Conservation (phyloP, 805 yeast species). For the Spathaspora boniae region DNA sequence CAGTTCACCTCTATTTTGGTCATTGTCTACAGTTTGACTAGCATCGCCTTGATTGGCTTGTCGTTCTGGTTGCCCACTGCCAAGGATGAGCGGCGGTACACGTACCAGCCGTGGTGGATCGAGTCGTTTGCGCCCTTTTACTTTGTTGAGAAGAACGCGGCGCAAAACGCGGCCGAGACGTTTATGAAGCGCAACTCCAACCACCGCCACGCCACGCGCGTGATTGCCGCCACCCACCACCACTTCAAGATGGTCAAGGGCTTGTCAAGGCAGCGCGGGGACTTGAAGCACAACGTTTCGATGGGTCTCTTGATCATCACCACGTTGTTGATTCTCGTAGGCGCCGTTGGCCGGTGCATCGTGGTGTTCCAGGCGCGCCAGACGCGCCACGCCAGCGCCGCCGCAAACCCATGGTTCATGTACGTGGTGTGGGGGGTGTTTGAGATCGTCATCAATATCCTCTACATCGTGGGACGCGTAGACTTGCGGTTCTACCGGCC, state of each 20-base stretch:
- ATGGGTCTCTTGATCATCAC: constrained; percentile 45
- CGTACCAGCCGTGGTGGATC: constrained; percentile 80
- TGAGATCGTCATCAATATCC: constrained; percentile 54
- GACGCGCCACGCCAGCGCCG: constrained; percentile 11
- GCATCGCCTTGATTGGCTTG: constrained; percentile 45
- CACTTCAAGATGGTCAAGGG: constrained; percentile 36
- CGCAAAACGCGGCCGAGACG: constrained; percentile 44
- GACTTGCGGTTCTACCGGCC: constrained; percentile 82
- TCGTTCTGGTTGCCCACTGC: constrained; percentile 57
- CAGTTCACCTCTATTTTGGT: constrained; percentile 29
- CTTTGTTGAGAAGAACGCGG: constrained; percentile 55
- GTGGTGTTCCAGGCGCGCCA: constrained; percentile 19
- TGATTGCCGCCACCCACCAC: constrained; percentile 57
- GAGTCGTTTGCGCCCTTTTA: constrained; percentile 58
- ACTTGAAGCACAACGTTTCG: constrained; percentile 51
- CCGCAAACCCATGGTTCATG: constrained; percentile 54
- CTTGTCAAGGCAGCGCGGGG: constrained; percentile 37
- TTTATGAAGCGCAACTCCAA: constrained; percentile 48
- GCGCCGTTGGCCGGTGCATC: constrained; percentile 46
- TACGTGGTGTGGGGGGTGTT: constrained; percentile 67
- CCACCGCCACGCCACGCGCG: constrained; percentile 51
- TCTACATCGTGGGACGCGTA: constrained; percentile 61
- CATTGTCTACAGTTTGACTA: constrained; percentile 47
- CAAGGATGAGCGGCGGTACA: constrained; percentile 46
- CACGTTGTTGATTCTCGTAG: constrained; percentile 47